Evolutionary conservation across 257 asterid species (phyloP).

Genomic region (Pogostemon cablin): DNA sequence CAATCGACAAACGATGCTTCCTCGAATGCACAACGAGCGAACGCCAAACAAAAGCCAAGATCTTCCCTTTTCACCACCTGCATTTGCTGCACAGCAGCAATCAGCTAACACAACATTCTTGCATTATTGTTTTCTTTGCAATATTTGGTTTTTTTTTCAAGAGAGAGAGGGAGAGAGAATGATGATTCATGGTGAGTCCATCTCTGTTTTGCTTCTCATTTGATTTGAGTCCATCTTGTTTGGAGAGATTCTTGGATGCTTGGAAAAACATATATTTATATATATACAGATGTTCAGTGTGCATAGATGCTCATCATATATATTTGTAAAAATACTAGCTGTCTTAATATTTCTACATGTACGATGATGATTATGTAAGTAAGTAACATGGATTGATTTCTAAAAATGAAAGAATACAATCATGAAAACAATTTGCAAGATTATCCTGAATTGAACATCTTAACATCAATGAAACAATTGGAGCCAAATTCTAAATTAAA

Average conservation of each 20-base stretch:
- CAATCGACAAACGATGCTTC: conserved; percentile 33
- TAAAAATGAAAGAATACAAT: conserved; percentile 38
- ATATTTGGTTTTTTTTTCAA: conserved; percentile 8
- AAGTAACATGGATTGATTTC: no score
- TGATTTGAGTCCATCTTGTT: conserved; percentile 27
- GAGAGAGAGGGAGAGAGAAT: not conserved
- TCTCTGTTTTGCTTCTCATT: not conserved
- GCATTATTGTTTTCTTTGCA: conserved; percentile 10
- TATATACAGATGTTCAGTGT: no score
- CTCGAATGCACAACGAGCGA: conserved; percentile 33
- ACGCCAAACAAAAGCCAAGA: conserved; percentile 48
- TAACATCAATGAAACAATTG: conserved; percentile 28
- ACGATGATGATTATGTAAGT: no score
- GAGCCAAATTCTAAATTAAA: not conserved
- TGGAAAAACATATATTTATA: conserved; percentile 9
- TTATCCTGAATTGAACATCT: conserved; percentile 14
- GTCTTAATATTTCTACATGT: not conserved
- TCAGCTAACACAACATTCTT: conserved; percentile 29
- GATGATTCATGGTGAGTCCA: not conserved
- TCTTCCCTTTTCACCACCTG: conserved; percentile 76
- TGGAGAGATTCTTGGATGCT: conserved; percentile 25
- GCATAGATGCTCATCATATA: no score
- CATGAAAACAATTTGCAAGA: conserved; percentile 20
- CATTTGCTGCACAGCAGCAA: conserved; percentile 71
- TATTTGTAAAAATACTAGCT: no score